Evolutionary conservation across 371 early-diverging fungal species (phyloP).

Genomic region (Haplosporangium sp.): DNA sequence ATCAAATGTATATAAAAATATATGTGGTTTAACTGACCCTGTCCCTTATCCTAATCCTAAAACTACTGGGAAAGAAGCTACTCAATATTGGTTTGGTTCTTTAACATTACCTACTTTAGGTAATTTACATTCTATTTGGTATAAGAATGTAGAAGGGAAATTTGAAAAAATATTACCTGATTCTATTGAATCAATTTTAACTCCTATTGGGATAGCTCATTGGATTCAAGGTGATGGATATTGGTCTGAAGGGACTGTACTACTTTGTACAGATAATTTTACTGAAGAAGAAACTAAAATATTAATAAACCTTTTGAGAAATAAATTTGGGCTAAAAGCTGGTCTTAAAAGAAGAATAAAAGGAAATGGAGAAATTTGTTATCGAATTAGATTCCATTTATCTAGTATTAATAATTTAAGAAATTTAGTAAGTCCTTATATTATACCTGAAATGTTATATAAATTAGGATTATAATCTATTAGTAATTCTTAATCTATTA

Average conservation of each 20-base stretch:
- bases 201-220: constrained; percentile 23
- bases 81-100: constrained; percentile 38
- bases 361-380: too few relatives aligned
- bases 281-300: constrained; percentile 19
- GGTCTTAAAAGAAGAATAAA: constrained; percentile 1
- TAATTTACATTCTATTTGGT: constrained; percentile 17
- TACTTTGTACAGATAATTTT: constrained; percentile 32
- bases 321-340: constrained; percentile 27
- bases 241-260: constrained; percentile 24
- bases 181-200: constrained; percentile 23
- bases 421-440: too few relatives aligned
- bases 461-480: too few relatives aligned
- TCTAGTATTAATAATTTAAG: too few relatives aligned
- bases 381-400: too few relatives aligned
- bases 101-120: constrained; percentile 18
- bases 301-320: constrained; percentile 14
- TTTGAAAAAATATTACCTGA: constrained; percentile 23
- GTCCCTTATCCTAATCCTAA: constrained; percentile 23
- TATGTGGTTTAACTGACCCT: constrained; percentile 23
- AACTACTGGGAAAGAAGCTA: constrained; percentile 27
- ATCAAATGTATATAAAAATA: constrained; percentile 28
- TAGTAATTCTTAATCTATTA: too few relatives aligned
- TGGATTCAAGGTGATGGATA: constrained; percentile 30
- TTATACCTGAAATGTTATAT: too few relatives aligned
- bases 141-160: constrained; percentile 18